A percentile compares a stretch with the other conserved stretches of the same genome.
phyloP scores from a whole-genome alignment of 2,329 filamentous ascomycete species.

The Penicillium sclerotigenum region DNA sequence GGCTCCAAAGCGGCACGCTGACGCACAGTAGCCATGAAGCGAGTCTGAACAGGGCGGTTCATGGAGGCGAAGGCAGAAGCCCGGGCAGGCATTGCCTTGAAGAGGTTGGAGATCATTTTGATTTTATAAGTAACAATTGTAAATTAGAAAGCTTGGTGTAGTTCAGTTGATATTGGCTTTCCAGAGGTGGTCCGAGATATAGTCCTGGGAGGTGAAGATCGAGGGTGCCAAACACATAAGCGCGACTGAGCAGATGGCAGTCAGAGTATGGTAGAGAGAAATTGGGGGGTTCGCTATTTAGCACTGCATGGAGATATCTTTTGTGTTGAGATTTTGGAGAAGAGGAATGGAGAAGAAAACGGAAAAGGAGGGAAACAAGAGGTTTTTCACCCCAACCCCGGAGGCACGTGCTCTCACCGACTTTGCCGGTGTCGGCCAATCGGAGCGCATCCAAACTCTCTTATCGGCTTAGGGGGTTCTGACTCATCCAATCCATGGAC shows the following conservation, averaged over 20 bases:
- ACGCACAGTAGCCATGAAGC: conserved; percentile 63
- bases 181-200: conserved; percentile 68
- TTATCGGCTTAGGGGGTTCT: conserved; percentile 15
- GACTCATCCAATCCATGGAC: background rate
- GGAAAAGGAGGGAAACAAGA: conserved; percentile 12
- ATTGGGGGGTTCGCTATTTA: conserved; percentile 20
- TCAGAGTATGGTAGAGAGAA: conserved; percentile 25
- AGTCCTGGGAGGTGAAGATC: conserved; percentile 80
- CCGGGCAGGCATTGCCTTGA: conserved; percentile 52
- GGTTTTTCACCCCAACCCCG: conserved; percentile 22
- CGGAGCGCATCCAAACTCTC: conserved; percentile 16
- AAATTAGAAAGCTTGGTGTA: conserved; percentile 20
- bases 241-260: conserved; percentile 51
- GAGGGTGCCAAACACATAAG: conserved; percentile 84
- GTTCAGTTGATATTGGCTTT: conserved; percentile 60
- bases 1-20: conserved; percentile 70
- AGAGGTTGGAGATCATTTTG: conserved; percentile 55
- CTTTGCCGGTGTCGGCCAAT: conserved; percentile 26
- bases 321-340: conserved; percentile 9
- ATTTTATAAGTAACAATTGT: conserved; percentile 15
- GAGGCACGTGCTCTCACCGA: conserved; percentile 33
- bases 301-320: conserved; percentile 27
- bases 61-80: conserved; percentile 45
- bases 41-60: conserved; percentile 37
- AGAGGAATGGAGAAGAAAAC: conserved; percentile 13